Evolutionary conservation across 2,329 filamentous ascomycete species (phyloP), one percentile per base, ranked within the genome.

Genomic region (Trematosphaeria pertusa): DNA sequence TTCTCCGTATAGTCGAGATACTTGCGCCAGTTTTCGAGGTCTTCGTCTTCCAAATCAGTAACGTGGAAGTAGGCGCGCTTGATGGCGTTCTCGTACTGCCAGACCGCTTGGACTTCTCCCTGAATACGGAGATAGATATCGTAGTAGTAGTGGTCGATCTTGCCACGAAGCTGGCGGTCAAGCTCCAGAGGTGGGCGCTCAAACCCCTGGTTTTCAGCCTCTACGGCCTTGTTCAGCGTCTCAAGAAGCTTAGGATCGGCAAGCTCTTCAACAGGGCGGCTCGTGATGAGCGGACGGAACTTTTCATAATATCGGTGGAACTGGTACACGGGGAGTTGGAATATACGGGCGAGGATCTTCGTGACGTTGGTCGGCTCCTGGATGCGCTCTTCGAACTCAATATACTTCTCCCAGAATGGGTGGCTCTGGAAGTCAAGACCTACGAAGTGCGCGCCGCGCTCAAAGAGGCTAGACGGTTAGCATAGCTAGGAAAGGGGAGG

Each of bases 321-420:
- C 69, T 97, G 91, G 67, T 97, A 92, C 84, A 96, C 90, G 0
- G 94, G 93, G 42, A 97, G 91, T 64, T 89, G 84, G 43, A 96
- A 88, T 45, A 97, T 82, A 43, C 92, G 89, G 51, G 82, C 81
- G 41, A 96, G 81, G 45, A 99, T 90, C 31, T 84, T 85, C 61
- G 95, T 96, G 43, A 97, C 89, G 63, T 86, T 90, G 54, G 58
- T 49, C 6, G 58, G 54, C 24, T 66, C 62, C 35, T 65, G 59
- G 52, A 93, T 80, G 1, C 92, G 88, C 70, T 97, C 92, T 70
- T 97, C 94, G 64, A 95, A 97, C 69, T 97, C 94, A 55, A 99
- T 85, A 67, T 96, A 99, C 75, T 96, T 97, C 73, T 99, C 94
- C 94, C 94, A 99, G 76, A 99, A 97, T 1, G 91, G 91, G 69